Evolutionary conservation across 305 asterid genomes (phyloP), one percentile per base, ranked within the genome.

Genomic region (Fraxinus paxiana): DNA sequence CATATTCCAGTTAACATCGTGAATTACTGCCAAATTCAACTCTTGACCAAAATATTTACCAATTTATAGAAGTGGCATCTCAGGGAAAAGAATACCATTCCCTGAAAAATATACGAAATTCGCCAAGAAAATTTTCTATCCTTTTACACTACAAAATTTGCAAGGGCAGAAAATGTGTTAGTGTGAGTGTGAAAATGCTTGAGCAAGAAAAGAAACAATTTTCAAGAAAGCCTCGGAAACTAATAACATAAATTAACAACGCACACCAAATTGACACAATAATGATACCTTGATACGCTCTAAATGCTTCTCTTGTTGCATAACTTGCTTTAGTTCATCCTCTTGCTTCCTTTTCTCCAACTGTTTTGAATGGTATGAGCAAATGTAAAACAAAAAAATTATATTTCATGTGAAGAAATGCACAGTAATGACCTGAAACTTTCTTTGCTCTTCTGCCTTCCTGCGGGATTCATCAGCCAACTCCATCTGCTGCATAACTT

Each of bases 331-430:
- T 84, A 92, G 86, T 77, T 94, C 99, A 70, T 96, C 99, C 88
- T 94, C 99, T 84, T 89, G 97, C 81, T 96, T 96, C 85, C 99
- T 88, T 87, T 91, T 92, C 91, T 96, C 98, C 92, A 94, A 70
- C 97, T 94, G 91, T 80, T 75, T 61, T 35, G 17, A 88, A 81
- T 8, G 74, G 75, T 20, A 31, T 81, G 82, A 81, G 86, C 77
- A 77, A 77, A 75, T 51, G 37, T n/a, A 80, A 80, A 79, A 82
- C 73, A 51, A 67, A 28, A 54, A 59, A 38, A 61, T 28, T 8
- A 73, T 71, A 12, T 17, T 9, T 30, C 22, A 69, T 12, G 56
- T 59, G 41, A 34, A 70, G 28, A 70, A 78, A 28, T 56, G 69
- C 24, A 70, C 82, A 75, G 78, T 70, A 77, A 80, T 78, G 69